Base-by-base conservation (phyloP, 257 asterid species). In the Agastache rugosa region DNA sequence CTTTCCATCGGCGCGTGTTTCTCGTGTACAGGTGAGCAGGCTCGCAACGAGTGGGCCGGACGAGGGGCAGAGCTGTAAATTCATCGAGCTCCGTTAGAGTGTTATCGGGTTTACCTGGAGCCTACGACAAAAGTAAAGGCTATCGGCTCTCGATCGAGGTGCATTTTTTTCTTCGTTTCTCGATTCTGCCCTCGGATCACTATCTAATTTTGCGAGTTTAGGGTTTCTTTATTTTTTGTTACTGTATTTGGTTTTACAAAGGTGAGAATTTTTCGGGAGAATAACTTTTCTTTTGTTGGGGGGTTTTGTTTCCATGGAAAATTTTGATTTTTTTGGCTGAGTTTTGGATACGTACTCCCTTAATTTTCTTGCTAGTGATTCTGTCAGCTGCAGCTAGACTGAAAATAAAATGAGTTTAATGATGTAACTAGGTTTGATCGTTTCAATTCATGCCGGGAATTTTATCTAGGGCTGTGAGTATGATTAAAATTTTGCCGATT, bases 101-200 rank as follows among this genome's bases (percentile, higher is more conserved):
- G 59, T 22, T 55, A 37, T 73, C 78, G 83, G 77, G 76, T 79
- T 41, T 58, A 22, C 41, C 45, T 56, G 53, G 71, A 68, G 56
- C 68, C 68, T 16, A 68, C 78, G 65, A 17, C 25, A 10, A 29
- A 59, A 71, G 20, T 64, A 12, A 58, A 79, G 83, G 87, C 86
- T 81, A 77, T 73, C 79, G 71, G 67, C 71, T 72, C 63, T 74
- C 84, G 88, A 87, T 89, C 84, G 85, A 85, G 89, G 90, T 89
- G 71, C 51, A 63, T 69, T 37, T 65, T 50, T 66, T 23, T 50
- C 20, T 72, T 83, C 35, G 44, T 84, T 71, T 64, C 22, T 59
- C 37, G 39, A 66, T 75, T 67, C 70, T 67, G 76, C 42, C 47
- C 27, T 73, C 59, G 79, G 83, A 60, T 69, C 80, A 71, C 62